Evolutionary conservation across 2,329 filamentous ascomycete species (phyloP), one percentile per base, ranked within the genome.

Genomic region (Colletotrichum magnum): DNA sequence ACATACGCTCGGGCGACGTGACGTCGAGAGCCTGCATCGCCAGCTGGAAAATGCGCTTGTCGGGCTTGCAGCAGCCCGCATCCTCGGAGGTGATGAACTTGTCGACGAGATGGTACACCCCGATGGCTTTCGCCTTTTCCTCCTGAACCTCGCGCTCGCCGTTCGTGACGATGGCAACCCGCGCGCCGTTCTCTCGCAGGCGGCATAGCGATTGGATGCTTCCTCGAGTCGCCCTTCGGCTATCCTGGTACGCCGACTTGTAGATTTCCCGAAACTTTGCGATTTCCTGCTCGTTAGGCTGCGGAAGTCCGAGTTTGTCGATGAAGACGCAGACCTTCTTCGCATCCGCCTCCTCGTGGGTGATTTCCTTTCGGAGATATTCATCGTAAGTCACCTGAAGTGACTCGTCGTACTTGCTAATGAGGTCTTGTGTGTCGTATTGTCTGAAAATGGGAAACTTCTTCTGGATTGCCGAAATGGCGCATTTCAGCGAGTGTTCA

Each of bases 81-180:
- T 66, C 48, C 24, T 66, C 56, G 16, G 50, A 66, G 21, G 48
- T 50, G 39, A 66, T n/a, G 56, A 66, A 43, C 24, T 54, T 24
- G 56, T 60, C 50, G 63, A 54, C 63, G 24, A 60, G 63, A 7
- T 60, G 56, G 24, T 7, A 13, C 5, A 59, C 56, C 9, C 63
- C 26, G 9, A 66, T 60, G 9, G 45, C 39, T 1, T 54, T 26
- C 16, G 63, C 48, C 63, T 66, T 66, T n/a, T 28, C 39, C 6
- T 28, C 6, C 18, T 66, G 63, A 13, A 54, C 63, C 26, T 50
- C 39, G 7, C n/a, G 9, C 47, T 59, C 56, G 4, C 63, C 56
- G 28, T 66, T 66, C 9, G 63, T 48, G 26, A 66, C 15, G 12
- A 66, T 59, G 2, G n/a, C 63, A 18, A 66, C 32, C 15, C 26